Base-by-base conservation (phyloP, 2,329 filamentous ascomycete genomes). In the Botrytis fabae region DNA sequence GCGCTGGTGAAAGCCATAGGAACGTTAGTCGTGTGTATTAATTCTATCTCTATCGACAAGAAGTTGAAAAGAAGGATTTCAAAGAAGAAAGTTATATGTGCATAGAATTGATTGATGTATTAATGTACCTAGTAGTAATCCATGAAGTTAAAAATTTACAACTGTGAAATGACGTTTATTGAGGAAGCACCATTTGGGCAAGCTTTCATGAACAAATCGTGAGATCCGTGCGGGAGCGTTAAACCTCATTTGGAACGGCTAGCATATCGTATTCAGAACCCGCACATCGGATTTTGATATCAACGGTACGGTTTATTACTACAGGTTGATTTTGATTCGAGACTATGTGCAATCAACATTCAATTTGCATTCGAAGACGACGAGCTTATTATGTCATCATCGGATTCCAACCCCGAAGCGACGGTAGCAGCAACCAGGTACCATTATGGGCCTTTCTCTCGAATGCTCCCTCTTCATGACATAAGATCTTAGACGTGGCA, bases 91-190 rank as follows among this genome's bases (percentile, higher is more conserved):
- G 35, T 51, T 66, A 22, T 51, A 51, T 66, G 46, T 66, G 63
- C 46, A 68, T 54, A 68, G 14, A 20, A 54, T 40, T 40, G 46
- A 54, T 68, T 40, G 46, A 68, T 42, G 6, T 68, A 32, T 42
- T 54, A 51, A 57, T 57, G 51, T 57, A 57, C 6, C 14, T 57
- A 57, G 51, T 57, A 57, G n/a, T 57, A 18, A 57, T 54, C 9
- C 38, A 54, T 66, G 25, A 40, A 68, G 65, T 57, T 42, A 42
- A 28, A 69, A 59, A 32, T 69, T 61, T 35, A 64, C 35, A 70
- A 32, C 20, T 64, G 32, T 64, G n/a, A 54, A 40, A 71, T 71
- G 69, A 71, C 69, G 69, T 71, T 71, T 65, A 71, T 54, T 71
- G 25, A 68, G 38, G 40, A 63, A 46, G 32, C 40, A 61, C 46